These are phyloP conservation scores for Apiotrichum laibachii DNA, from an alignment of 1,284 basidiomycete species.

Conservation along the genomic window DNA sequence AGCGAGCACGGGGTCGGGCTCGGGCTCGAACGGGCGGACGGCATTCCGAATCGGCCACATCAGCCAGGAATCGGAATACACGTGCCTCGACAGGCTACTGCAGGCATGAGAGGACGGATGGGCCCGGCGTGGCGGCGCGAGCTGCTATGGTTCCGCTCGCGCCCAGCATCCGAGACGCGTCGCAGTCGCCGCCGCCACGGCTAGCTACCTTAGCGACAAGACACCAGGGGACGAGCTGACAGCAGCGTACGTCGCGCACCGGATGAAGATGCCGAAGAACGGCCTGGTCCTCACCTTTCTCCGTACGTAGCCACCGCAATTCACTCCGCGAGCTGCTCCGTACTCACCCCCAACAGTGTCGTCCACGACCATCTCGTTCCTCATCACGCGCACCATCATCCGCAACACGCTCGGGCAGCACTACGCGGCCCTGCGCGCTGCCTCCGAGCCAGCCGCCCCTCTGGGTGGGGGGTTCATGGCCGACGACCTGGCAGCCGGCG, in stretches of 20 bases:
- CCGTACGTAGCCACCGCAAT: slow-evolving; percentile 15
- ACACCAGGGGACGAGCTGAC: no score
- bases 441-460: slow-evolving; percentile 3
- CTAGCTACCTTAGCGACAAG: no score
- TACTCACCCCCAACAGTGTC: slow-evolving; percentile 19
- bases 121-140: no score
- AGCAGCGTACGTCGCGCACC: slow-evolving; percentile 13
- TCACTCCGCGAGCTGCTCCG: neutral
- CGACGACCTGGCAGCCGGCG: slow-evolving; percentile 3
- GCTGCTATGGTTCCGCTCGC: no score
- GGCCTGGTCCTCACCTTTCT: slow-evolving; percentile 31
- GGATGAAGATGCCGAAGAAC: slow-evolving; percentile 22
- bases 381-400: slow-evolving; percentile 25
- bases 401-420: slow-evolving; percentile 20
- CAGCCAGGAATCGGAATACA: no score
- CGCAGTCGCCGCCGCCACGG: neutral
- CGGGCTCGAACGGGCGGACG: no score
- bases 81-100: no score
- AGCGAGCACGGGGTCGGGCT: no score
- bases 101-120: no score
- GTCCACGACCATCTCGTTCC: slow-evolving; percentile 30
- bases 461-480: neutral
- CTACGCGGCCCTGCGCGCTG: neutral
- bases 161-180: no score
- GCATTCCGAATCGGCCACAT: no score